Base-by-base conservation (phyloP, 345 rosid species). In the Linum lewisii region DNA sequence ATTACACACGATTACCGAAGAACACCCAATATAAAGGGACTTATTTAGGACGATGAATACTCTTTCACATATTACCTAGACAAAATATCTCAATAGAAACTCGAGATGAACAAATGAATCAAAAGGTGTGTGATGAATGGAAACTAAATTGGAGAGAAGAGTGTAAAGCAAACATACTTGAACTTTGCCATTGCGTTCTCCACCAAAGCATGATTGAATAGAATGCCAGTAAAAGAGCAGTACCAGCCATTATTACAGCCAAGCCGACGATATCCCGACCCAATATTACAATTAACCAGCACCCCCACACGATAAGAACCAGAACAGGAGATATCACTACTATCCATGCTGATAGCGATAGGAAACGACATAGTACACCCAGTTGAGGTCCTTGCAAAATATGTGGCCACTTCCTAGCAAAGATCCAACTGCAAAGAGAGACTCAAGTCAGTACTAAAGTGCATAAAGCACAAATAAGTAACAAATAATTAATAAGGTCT, bases 191-290 rank as follows among this genome's bases (percentile, higher is more conserved):
- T 65, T 79, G 88, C 8, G 95, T 90, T 81, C 95, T 87, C 97
- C 93, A 94, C 99, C 99, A 90, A 60, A 90, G 92, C 96, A 94
- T 87, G 81, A 94, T 87, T 68, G 99, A 85, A 73, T 94, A 90
- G 79, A 90, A 94, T 38, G 99, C 95, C 80, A 94, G 67, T 21
- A 90, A 66, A 72, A 94, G 97, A 62, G 97, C 99, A 66, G 85
- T 84, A 59, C 97, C 99, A 58, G 96, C 97, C 97, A 94, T 87
- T 75, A 87, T 87, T 54, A 89, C 81, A 34, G 95, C 97, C 72
- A 93, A 83, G 49, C 99, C 99, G 78, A 94, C 73, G 63, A 94
- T 85, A 74, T 85, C 84, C 63, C 92, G 89, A 32, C 79, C 87
- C 70, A 90, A 72, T 67, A 84, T 79, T 51, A 79, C 77, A 72